Base-by-base conservation (phyloP, 2,329 filamentous ascomycete species). In the Fusarium sp. region DNA sequence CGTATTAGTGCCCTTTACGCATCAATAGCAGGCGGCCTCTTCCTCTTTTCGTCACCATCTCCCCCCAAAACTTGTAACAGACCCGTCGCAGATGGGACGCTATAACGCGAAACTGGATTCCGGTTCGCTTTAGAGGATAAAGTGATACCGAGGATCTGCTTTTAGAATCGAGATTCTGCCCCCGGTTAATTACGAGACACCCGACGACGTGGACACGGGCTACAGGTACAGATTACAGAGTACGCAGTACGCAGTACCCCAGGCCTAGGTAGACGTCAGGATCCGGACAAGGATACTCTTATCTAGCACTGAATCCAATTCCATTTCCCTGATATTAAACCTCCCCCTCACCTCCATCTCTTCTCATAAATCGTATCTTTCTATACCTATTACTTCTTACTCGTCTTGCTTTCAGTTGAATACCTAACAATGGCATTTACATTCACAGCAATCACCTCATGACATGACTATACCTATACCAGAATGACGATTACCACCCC, bases 401-500 rank as follows among this genome's bases (percentile, higher is more conserved):
- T 22, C 13, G 17, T 24, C 24, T 47, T 15, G 15, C 17, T 50
- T 28, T 40, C n/a, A 30, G 28, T 53, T 19, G 20, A 51, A 32
- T 49, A 24, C 24, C 24, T 24, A 30, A 64, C 44, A 39, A 72
- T 69, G 64, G 50, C 54, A 47, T 55, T 47, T 33, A 30, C 40
- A 65, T 55, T 47, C 33, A 30, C 40, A 65, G 45, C 45, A 53
- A 59, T 57, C 61, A 35, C 71, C 44, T 62, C 54, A 68, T 73
- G 68, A 74, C 62, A 74, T 73, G 70, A 69, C 64, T 37, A 70
- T 57, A 62, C 40, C 56, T 54, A 26, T 48, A 39, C 35, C 52
- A 71, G 13, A 39, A 71, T 71, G 68, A 56, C 51, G 41, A 61
- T 46, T 45, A 67, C 40, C 57, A 62, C 26, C 43, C 50, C 54